These are phyloP conservation scores for Macrocybe sp. DNA, from an alignment of 1,284 basidiomycete species.

Conservation along the genomic window DNA sequence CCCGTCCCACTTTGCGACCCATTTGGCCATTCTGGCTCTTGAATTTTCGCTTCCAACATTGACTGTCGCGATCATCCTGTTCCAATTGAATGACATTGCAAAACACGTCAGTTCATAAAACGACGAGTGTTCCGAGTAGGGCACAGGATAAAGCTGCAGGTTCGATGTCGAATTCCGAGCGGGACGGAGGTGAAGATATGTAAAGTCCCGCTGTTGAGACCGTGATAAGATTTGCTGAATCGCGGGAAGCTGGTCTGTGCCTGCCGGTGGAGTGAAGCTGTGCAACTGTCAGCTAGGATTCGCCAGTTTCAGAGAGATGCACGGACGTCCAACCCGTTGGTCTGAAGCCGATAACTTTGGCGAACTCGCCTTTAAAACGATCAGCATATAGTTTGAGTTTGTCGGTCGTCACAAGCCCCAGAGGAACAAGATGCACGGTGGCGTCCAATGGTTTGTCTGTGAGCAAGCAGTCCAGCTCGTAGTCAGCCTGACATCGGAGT, in stretches of 20 bases:
- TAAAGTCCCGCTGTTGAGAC: slow-evolving; percentile 64
- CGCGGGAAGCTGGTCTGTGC: slow-evolving; percentile 56
- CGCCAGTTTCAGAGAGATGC: slow-evolving; percentile 1
- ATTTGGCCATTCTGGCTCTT: slow-evolving; percentile 79
- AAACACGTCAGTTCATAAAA: slow-evolving; percentile 95
- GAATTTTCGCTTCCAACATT: slow-evolving; percentile 84
- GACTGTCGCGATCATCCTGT: slow-evolving; percentile 90
- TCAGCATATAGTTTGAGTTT: slow-evolving; percentile 76
- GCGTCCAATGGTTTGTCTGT: slow-evolving; percentile 76
- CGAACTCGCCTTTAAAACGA: slow-evolving; percentile 70
- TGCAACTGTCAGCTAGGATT: background rate
- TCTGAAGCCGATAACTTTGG: slow-evolving; percentile 76
- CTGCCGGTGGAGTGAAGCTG: slow-evolving; percentile 71
- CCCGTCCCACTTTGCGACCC: slow-evolving; percentile 83
- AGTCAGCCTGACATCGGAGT: slow-evolving; percentile 76
- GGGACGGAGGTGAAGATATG: slow-evolving; percentile 61
- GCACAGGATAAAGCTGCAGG: slow-evolving; percentile 82
- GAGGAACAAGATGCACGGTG: slow-evolving; percentile 82
- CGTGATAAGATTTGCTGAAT: slow-evolving; percentile 64
- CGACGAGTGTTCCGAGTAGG: slow-evolving; percentile 95
- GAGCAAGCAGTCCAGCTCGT: slow-evolving; percentile 76
- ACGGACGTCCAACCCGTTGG: slow-evolving; percentile 94
- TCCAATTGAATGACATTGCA: slow-evolving; percentile 79
- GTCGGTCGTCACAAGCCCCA: slow-evolving; percentile 77
- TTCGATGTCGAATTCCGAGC: slow-evolving; percentile 67